These are phyloP conservation scores for Pythium myriotylum DNA, from an alignment of 352 stramenopile species.

Conservation along the genomic window DNA sequence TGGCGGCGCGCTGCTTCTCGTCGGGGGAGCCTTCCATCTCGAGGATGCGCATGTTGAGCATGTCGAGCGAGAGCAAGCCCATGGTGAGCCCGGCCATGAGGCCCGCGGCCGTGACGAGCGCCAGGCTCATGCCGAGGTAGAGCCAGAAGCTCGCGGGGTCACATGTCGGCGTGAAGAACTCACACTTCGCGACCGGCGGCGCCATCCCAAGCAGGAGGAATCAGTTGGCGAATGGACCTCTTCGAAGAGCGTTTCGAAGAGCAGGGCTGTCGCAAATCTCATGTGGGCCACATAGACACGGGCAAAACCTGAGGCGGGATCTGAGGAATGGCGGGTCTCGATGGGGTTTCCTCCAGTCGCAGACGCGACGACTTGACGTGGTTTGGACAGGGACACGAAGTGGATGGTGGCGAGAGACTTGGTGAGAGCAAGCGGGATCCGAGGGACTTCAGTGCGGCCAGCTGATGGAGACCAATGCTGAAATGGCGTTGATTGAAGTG, in stretches of 20 bases:
- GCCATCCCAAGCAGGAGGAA: background rate
- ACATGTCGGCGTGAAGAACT: constrained; percentile 70
- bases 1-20: constrained; percentile 75
- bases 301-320: background rate
- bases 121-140: constrained; percentile 46
- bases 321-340: too few species aligned
- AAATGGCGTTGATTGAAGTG: too few species aligned
- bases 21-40: constrained; percentile 67
- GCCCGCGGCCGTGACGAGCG: constrained; percentile 55
- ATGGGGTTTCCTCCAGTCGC: too few species aligned
- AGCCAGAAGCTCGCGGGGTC: constrained; percentile 66
- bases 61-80: constrained; percentile 75
- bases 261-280: background rate
- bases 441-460: too few species aligned
- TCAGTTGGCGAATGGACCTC: background rate
- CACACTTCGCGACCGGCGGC: constrained; percentile 28
- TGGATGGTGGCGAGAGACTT: too few species aligned
- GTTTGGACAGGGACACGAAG: too few species aligned
- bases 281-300: constrained; percentile 1
- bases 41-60: constrained; percentile 80
- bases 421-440: too few species aligned
- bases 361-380: too few species aligned
- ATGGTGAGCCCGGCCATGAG: constrained; percentile 83
- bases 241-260: background rate
- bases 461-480: too few species aligned